A percentile compares a stretch with the other conserved stretches of the same genome.
Conservation (phyloP, 2,329 filamentous ascomycete genomes). For the Biscogniauxia mediterranea region DNA sequence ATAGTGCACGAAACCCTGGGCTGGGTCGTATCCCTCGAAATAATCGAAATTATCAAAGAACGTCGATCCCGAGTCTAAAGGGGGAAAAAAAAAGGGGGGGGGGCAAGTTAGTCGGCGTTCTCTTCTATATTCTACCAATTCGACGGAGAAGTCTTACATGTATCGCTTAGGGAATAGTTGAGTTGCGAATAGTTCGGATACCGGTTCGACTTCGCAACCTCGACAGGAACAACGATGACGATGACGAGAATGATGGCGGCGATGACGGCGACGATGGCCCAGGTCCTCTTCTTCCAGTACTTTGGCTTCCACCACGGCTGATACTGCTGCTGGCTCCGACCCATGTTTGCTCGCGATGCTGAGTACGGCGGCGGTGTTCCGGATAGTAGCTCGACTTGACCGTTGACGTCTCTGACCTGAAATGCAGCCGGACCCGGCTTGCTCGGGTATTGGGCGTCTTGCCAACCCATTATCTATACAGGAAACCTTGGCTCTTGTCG, state of each 20-base stretch:
- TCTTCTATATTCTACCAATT: too few relatives aligned
- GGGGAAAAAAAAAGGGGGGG: too few relatives aligned
- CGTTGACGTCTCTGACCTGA: conserved; percentile 21
- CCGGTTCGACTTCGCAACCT: conserved; percentile 38
- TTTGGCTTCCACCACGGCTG: conserved; percentile 45
- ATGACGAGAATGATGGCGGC: conserved; percentile 45
- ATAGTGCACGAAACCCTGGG: conserved; percentile 53
- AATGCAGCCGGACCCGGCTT: conserved; percentile 23
- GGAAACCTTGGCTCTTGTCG: conserved; percentile 1
- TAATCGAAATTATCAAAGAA: conserved; percentile 59
- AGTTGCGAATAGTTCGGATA: conserved; percentile 50
- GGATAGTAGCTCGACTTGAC: conserved; percentile 21
- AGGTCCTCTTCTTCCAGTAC: conserved; percentile 53
- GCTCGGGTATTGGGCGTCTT: conserved; percentile 16
- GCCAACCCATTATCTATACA: conserved; percentile 25
- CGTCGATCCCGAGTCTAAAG: conserved; percentile 44
- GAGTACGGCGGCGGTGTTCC: conserved; percentile 17
- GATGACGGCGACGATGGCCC: conserved; percentile 41
- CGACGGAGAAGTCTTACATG: conserved; percentile 39
- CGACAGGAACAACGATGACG: conserved; percentile 47
- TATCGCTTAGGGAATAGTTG: conserved; percentile 47
- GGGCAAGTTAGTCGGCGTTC: conserved; percentile 1
- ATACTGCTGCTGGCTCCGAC: conserved; percentile 1
- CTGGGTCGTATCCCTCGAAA: conserved; percentile 49
- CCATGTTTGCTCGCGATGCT: conserved; percentile 22